Evolutionary conservation across 495 filamentous ascomycete species (phyloP).

Genomic region (Penicillium canariense): DNA sequence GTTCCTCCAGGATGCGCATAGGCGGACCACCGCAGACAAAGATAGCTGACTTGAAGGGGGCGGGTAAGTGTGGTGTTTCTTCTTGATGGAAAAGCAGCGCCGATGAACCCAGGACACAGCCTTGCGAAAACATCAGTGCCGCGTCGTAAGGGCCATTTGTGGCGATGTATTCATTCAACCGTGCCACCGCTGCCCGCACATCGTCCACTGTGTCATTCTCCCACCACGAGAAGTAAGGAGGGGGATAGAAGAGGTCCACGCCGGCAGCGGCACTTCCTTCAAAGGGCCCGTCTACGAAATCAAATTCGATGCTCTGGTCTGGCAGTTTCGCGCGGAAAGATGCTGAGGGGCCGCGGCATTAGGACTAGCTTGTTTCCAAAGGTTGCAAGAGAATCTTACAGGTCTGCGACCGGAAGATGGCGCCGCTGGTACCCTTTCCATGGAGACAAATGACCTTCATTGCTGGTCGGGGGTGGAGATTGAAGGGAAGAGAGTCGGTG

Average conservation of each 20-base stretch:
- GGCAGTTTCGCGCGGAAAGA: conserved; percentile 40
- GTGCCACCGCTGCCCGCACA: conserved; percentile 39
- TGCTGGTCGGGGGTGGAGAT: conserved; percentile 3
- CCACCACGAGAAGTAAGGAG: conserved; percentile 52
- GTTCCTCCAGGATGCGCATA: conserved; percentile 43
- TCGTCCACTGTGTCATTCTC: conserved; percentile 29
- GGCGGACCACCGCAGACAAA: conserved; percentile 58
- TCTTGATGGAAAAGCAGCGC: conserved; percentile 40
- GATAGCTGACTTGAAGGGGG: conserved; percentile 57
- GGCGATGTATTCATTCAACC: conserved; percentile 48
- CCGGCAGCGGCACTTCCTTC: conserved; percentile 46
- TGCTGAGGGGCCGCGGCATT: conserved; percentile 35
- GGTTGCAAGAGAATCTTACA: conserved; percentile 32
- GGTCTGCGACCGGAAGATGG: conserved; percentile 59
- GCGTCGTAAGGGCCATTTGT: conserved; percentile 58
- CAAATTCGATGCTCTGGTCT: conserved; percentile 44
- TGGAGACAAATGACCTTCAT: conserved; percentile 65
- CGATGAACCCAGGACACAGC: conserved; percentile 50
- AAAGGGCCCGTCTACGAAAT: conserved; percentile 56
- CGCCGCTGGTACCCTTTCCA: conserved; percentile 57
- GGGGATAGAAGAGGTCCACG: conserved; percentile 51
- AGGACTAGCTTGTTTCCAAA: neutral
- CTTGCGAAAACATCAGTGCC: conserved; percentile 60
- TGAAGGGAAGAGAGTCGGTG: neutral
- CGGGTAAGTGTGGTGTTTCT: conserved; percentile 31